Conservation (phyloP, 2,329 filamentous ascomycete species). For the Cercospora brassicicola region DNA sequence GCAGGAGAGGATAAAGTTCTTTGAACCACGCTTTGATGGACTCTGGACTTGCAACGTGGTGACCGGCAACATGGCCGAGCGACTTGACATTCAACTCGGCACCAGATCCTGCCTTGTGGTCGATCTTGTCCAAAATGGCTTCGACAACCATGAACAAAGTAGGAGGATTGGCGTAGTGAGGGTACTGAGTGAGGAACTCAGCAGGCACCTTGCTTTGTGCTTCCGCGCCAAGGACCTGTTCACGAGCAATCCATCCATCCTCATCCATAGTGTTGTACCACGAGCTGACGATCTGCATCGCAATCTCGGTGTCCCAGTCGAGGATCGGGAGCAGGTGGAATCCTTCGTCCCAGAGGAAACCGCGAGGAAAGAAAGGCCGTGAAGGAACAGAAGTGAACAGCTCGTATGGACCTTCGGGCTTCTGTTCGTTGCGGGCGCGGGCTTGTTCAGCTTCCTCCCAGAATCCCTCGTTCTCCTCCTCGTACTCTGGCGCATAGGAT, state of each 20-base stretch:
- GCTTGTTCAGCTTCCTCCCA: slow-evolving; percentile 89
- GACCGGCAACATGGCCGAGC: slow-evolving; percentile 41
- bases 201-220: slow-evolving; percentile 90
- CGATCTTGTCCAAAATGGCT: slow-evolving; percentile 76
- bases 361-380: slow-evolving; percentile 90
- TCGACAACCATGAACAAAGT: slow-evolving; percentile 90
- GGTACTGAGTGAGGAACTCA: slow-evolving; percentile 94
- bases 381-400: slow-evolving; percentile 91
- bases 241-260: slow-evolving; percentile 94
- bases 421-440: slow-evolving; percentile 65
- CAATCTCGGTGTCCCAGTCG: slow-evolving; percentile 91
- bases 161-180: slow-evolving; percentile 95
- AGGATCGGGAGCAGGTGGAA: slow-evolving; percentile 90
- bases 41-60: slow-evolving; percentile 65
- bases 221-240: slow-evolving; percentile 90
- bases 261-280: slow-evolving; percentile 97
- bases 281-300: slow-evolving; percentile 82
- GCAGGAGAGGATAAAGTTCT: slow-evolving; percentile 80
- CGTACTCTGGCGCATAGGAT: slow-evolving; percentile 87
- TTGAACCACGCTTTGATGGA: slow-evolving; percentile 70
- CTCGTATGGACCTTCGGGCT: slow-evolving; percentile 77
- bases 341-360: slow-evolving; percentile 97
- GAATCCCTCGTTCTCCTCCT: slow-evolving; percentile 92
- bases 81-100: slow-evolving; percentile 35
- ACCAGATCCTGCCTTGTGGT: slow-evolving; percentile 43